Evolutionary conservation across 2,329 filamentous ascomycete species (phyloP), one percentile per base, ranked within the genome.

Genomic region (Hypoxylon sp.): DNA sequence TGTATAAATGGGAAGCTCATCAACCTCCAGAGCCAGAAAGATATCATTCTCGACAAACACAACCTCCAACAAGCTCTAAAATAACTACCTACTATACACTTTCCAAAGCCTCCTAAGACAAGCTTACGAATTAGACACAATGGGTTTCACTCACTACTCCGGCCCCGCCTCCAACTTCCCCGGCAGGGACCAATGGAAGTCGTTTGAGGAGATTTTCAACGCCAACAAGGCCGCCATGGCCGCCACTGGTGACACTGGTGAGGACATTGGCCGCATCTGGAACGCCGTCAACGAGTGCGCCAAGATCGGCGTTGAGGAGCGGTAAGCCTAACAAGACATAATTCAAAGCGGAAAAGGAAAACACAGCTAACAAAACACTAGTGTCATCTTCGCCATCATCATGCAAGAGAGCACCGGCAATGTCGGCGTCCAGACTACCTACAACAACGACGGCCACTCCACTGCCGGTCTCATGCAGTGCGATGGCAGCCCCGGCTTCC

Each of bases 381-480:
- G 78, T n/a, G 74, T 80, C 45, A 77, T 80, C 65, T 73, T 80
- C 50, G 73, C 70, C 52, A 79, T 80, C 65, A 79, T 81, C 65
- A 80, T 81, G 77, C 77, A 80, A 71, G 79, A 80, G 72, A 78
- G 74, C 64, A 74, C 72, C 53, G 79, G 79, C 28, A 74, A 79
- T 61, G 78, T 81, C 26, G 78, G 77, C 11, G 78, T 79, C 12
- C 45, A 32, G 2, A 80, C 78, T 16, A 79, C 78, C 32, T 65
- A n/a, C 45, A 75, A 78, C 68, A 61, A 56, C 16, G 78, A 80
- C 56, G 71, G 73, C 14, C 74, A 75, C 54, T 24, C 28, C 38
- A 78, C 77, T 2, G 78, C 76, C 14, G 79, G 79, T n/a, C 70
- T 81, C 38, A 80, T 81, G 79, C 79, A 80, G 70, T 75, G 75